Base-by-base conservation (phyloP, 805 yeast genomes). In the Metschnikowia orientalis region DNA sequence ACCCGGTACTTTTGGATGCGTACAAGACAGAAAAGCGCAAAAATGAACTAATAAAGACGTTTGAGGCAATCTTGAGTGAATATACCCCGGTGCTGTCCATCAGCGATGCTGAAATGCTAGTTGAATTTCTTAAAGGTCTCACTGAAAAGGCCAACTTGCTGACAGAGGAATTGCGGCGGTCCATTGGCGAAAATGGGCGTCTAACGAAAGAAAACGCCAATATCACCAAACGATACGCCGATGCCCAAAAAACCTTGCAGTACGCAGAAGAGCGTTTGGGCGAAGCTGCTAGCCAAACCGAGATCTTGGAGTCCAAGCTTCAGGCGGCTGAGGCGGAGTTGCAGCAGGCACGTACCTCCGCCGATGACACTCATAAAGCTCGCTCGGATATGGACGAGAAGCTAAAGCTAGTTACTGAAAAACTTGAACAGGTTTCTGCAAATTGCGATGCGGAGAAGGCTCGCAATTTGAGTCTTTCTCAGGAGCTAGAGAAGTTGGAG, bases 1-100 rank as follows among this genome's bases (percentile, higher is more conserved):
- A 92, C 53, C 98, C 98, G 0, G 62, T 77, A 26, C 63, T 90
- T 10, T 69, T 88, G 31, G 81, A 81, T 26, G 96, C 97, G 0
- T 92, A 86, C 61, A 84, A 87, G 51, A 63, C 70, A 1, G 96
- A 89, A 54, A 86, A 83, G 60, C 65, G 71, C 30, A 82, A 79
- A 47, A 63, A 71, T 2, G 79, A 73, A 28, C 67, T 80, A 26
- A 71, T 88, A 6, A 63, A 53, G 4, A 50, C 62, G 0, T 81
- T 89, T 45, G 96, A 87, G 51, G 75, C 64, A 35, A 73, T 82
- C 9, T 60, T 90, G 38, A 68, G 74, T 32, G 97, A 90, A 48
- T 60, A 74, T 43, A 89, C 97, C 0, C 97, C 97, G 0, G 71
- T 85, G 30, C 70, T 83, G 1, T 72, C 80, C 21, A 75, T 92